Evolutionary conservation across 1,139 yeast species (phyloP).

Genomic region (Candida neerlandica): DNA sequence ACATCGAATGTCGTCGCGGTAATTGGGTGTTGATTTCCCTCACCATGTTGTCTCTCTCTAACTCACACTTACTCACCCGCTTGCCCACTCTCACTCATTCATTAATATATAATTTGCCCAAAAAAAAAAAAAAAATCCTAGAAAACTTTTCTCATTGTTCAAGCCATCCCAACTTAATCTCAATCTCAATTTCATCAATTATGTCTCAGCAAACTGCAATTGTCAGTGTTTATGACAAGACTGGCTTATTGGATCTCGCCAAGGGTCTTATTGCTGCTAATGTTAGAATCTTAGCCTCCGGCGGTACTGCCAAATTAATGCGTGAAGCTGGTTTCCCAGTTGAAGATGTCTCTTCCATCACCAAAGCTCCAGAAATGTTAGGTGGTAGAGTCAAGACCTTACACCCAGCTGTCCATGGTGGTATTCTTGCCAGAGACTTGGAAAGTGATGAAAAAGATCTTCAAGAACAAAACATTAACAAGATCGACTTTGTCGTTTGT

Average conservation of each 20-base stretch:
- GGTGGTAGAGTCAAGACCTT: slow-evolving; percentile 98
- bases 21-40: slow-evolving; percentile 31
- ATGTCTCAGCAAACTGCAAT: slow-evolving; percentile 74
- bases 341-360: slow-evolving; percentile 90
- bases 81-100: neutral
- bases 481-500: slow-evolving; percentile 95
- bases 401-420: slow-evolving; percentile 99
- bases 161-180: neutral
- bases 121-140: slow-evolving; percentile 1
- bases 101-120: neutral
- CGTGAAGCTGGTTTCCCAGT: slow-evolving; percentile 98
- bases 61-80: neutral
- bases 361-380: slow-evolving; percentile 98
- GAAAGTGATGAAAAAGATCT: slow-evolving; percentile 89
- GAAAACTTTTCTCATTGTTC: slow-evolving; percentile 3
- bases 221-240: slow-evolving; percentile 94
- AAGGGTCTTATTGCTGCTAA: slow-evolving; percentile 88
- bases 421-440: slow-evolving; percentile 91
- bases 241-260: slow-evolving; percentile 93
- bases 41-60: slow-evolving; percentile 30
- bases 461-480: slow-evolving; percentile 83
- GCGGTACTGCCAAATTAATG: slow-evolving; percentile 93
- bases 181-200: slow-evolving; percentile 4
- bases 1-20: neutral
- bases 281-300: slow-evolving; percentile 92